Base-by-base conservation (phyloP, 345 rosid species). In the Acer saccharum region DNA sequence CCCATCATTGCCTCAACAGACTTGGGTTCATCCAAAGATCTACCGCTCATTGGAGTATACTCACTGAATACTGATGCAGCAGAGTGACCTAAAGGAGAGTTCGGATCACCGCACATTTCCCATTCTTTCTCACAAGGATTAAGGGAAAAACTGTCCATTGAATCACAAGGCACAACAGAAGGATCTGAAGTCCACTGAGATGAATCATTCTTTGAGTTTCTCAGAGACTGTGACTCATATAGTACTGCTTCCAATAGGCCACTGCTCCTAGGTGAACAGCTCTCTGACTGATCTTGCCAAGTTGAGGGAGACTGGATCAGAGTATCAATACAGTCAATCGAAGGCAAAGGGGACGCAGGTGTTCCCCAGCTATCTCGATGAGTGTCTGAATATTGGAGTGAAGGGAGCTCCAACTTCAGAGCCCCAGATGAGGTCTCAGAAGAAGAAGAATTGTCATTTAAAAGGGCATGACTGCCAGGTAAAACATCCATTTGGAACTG, bases 341-440 rank as follows among this genome's bases (percentile, higher is more conserved):
- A 84, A 82, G 87, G 87, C 76, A 90, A 92, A 20, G 91, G 84
- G 76, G 91, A 83, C 76, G 86, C 83, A 41, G 90, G 84, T 60
- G 85, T 72, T 73, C 86, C 92, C 97, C 98, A 90, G 88, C 90
- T 89, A 79, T 90, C 88, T 72, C 91, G 85, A 74, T 89, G 88
- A 79, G 85, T 80, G 83, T 92, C 97, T 79, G 93, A 71, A 94
- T 89, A 89, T 96, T 96, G 99, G 98, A 96, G 93, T 92, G 99
- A 96, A 96, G 98, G 98, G 99, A 96, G 98, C 98, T 96, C 99
- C 92, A 87, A 86, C 99, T 96, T 94, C 98, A 92, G 81, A 82
- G 95, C 90, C 94, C 83, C 94, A 17, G 85, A 80, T 23, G 68
- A 55, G 80, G 95, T 90, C 92, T 83, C 89, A 71, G 97, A 96